Evolutionary conservation across 1,284 basidiomycete species (phyloP), one percentile per base, ranked within the genome.

Genomic region (Agaricales sp.): DNA sequence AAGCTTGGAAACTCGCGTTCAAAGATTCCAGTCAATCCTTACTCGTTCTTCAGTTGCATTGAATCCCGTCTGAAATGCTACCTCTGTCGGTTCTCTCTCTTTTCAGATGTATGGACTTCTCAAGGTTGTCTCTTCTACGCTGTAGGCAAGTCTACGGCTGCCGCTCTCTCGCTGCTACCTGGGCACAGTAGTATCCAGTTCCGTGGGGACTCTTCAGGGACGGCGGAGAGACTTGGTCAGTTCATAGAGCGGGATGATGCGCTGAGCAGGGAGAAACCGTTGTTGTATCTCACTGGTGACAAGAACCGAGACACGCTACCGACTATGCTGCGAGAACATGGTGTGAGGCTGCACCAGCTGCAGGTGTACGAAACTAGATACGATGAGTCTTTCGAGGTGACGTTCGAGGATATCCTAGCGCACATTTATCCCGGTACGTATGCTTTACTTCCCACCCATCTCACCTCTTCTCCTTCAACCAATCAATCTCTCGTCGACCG

Each of bases 271-370:
- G 57, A 23, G 1, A 57, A 52, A 38, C 67, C 57, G 35, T 56
- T 91, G 47, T 61, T 92, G 11, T 89, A 87, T 59, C 70, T 92
- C 4, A 84, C 77, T 3, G 87, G 87, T 14, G 88, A 91, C 69
- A 91, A 89, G 69, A 90, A 86, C 52, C 71, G 77, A 14, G 85
- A 89, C 54, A 82, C 77, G 0, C 61, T 91, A 2, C 67, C 77
- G 0, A 65, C 53, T 3, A 70, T 81, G 6, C 65, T 92, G 30
- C 51, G 56, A 0, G 66, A 66, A 0, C 72, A 66, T 0, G 69
- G 68, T 1, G 59, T 86, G 1, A 58, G 57, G 26, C 60, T 83
- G 21, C 62, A 70, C 13, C 54, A 67, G 14, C 56, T 87, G 14
- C 73, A 82, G 57, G 84, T 87, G 8, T 90, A 90, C 55, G 70